phyloP scores from a whole-genome alignment of 2,329 filamentous ascomycete genomes.

The Magnaporthiopsis rhizophila region DNA sequence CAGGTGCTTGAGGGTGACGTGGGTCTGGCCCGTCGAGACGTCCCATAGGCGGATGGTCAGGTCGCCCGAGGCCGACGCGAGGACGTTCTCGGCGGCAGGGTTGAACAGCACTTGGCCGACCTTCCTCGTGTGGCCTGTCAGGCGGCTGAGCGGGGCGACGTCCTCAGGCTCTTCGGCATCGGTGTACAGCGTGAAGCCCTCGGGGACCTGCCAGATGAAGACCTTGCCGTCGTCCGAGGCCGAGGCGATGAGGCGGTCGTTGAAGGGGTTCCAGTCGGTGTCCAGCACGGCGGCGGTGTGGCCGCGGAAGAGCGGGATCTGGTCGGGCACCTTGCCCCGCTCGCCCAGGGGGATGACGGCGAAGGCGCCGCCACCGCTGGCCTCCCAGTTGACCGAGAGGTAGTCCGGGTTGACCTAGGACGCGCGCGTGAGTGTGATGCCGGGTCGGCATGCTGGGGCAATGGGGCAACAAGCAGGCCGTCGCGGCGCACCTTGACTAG shows the following conservation, averaged over 20 bases:
- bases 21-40: slow-evolving; percentile 66
- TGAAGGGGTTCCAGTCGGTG: slow-evolving; percentile 98
- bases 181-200: slow-evolving; percentile 75
- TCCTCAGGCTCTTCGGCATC: slow-evolving; percentile 80
- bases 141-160: slow-evolving; percentile 70
- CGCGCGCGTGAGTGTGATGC: slow-evolving; percentile 7
- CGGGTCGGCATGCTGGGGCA: slow-evolving; percentile 11
- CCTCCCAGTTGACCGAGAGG: slow-evolving; percentile 96
- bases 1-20: slow-evolving; percentile 71
- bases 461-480: neutral
- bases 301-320: slow-evolving; percentile 89
- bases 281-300: slow-evolving; percentile 94
- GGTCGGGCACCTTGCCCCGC: slow-evolving; percentile 82
- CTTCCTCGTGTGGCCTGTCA: slow-evolving; percentile 86
- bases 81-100: slow-evolving; percentile 87
- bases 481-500: slow-evolving; percentile 75
- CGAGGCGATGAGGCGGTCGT: slow-evolving; percentile 86
- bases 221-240: slow-evolving; percentile 96
- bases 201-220: slow-evolving; percentile 90
- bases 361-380: slow-evolving; percentile 91
- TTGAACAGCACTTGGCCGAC: slow-evolving; percentile 98
- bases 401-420: slow-evolving; percentile 86
- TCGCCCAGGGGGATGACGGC: slow-evolving; percentile 89
- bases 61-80: slow-evolving; percentile 91
- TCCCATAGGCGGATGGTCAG: slow-evolving; percentile 96